phyloP scores from a whole-genome alignment of 1,284 basidiomycete genomes.

The Leccinum colubrinum region DNA sequence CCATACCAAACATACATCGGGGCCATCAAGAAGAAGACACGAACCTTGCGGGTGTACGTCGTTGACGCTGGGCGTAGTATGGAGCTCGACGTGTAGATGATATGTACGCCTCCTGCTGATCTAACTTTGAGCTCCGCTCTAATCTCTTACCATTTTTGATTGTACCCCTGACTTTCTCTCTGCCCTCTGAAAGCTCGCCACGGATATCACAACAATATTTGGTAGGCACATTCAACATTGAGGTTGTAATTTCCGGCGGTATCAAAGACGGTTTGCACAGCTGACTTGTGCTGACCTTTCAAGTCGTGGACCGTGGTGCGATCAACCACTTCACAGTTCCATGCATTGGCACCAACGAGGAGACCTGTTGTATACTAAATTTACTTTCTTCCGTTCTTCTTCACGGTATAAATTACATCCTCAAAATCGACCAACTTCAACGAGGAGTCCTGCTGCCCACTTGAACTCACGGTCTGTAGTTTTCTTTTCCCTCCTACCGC shows the following conservation, averaged over 20 bases:
- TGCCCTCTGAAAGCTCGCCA: neutral
- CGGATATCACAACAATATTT: neutral
- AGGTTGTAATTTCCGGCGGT: constrained; percentile 9
- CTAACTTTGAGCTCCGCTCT: constrained; percentile 26
- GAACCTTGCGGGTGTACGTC: constrained; percentile 25
- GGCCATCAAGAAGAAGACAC: constrained; percentile 9
- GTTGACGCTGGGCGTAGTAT: constrained; percentile 18
- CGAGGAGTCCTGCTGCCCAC: neutral
- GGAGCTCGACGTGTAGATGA: constrained; percentile 15
- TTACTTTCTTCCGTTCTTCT: neutral
- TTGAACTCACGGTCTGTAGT: constrained; percentile 5
- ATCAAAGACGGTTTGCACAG: neutral
- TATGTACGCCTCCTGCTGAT: constrained; percentile 9
- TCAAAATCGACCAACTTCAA: neutral
- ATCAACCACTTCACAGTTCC: neutral
- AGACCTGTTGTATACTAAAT: neutral
- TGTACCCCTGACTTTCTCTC: constrained; percentile 3
- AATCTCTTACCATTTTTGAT: constrained; percentile 10
- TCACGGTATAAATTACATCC: constrained; percentile 9
- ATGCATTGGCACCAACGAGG: neutral
- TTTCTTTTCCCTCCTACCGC: neutral
- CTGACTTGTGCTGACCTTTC: neutral
- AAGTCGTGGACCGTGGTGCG: neutral
- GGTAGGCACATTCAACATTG: neutral
- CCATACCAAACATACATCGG: neutral